Evolutionary conservation across 306 rosid species (phyloP), one percentile per base, ranked within the genome.

Genomic region (Quercus agrifolia): DNA sequence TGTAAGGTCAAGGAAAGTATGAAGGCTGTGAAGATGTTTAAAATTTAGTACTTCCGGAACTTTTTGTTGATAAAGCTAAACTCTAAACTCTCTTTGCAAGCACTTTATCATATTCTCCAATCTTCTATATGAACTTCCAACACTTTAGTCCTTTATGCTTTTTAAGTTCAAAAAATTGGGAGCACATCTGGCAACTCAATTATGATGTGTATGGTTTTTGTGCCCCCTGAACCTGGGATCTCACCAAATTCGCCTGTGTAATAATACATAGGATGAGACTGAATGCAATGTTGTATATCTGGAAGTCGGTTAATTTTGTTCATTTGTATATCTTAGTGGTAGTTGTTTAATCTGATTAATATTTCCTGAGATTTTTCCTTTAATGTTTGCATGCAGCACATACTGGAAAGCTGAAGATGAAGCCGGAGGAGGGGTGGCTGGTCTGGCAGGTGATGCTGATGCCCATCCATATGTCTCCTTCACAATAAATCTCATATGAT

Each of bases 401-500:
- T 90, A 81, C 81, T 94, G 98, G 98, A 94, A 88, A 86, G 58
- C 80, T 0, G 97, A 94, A 20, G 98, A 94, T 66, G 98, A 94
- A 46, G 88, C 79, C 0, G 97, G 92, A 41, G 46, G 46, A 74
- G 98, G 85, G 63, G 82, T 94, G 81, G 97, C 87, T 87, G 97
- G 92, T 77, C 89, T 92, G 59, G 94, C 83, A 70, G 96, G 97
- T 57, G 98, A 92, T 23, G 79, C 89, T 0, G 97, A 92, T 81
- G 54, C 92, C 27, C 89, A 92, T 82, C 96, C 98, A 0, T 94
- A 94, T 25, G 97, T 92, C 62, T 92, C 96, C 59, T 90, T 94
- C 85, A 92, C 92, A 6, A 86, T 94, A 83, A 94, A 89, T 82
- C 92, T 94, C 79, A 79, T 79, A 59, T 94, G 88, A 90, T 74